Conservation (phyloP, 2,329 filamentous ascomycete genomes). For the Microdochium nivale region DNA sequence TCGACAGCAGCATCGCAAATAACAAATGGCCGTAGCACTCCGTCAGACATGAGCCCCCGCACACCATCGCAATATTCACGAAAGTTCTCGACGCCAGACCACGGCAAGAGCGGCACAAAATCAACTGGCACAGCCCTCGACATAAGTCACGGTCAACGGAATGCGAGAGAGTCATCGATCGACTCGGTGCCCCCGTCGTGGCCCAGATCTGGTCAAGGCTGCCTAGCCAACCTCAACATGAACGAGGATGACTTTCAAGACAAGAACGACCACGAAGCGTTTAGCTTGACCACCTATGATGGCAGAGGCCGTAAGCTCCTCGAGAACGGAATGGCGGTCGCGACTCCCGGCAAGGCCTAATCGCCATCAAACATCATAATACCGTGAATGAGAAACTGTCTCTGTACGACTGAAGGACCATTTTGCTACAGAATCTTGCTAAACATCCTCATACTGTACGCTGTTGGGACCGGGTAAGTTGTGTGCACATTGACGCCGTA, state of each 20-base stretch:
- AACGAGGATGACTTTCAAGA: slow-evolving; percentile 19
- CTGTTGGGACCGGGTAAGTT: too few relatives aligned
- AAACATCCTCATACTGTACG: too few relatives aligned
- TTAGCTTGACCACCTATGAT: slow-evolving; percentile 25
- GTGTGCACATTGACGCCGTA: too few relatives aligned
- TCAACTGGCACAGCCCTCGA: background rate
- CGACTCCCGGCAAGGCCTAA: background rate
- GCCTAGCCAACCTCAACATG: slow-evolving; percentile 16
- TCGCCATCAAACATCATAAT: background rate
- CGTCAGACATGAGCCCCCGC: slow-evolving; percentile 24
- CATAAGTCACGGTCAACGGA: slow-evolving; percentile 1
- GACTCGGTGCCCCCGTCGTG: slow-evolving; percentile 20
- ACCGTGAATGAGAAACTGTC: background rate
- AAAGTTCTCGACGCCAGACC: slow-evolving; percentile 8
- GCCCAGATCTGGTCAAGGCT: slow-evolving; percentile 20
- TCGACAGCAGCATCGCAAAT: slow-evolving; percentile 8
- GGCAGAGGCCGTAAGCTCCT: slow-evolving; percentile 16
- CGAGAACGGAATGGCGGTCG: slow-evolving; percentile 19
- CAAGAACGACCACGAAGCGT: slow-evolving; percentile 22
- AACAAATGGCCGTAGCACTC: slow-evolving; percentile 19
- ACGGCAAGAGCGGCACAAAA: slow-evolving; percentile 2
- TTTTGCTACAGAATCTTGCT: background rate
- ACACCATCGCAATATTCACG: slow-evolving; percentile 25
- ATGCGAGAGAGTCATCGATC: slow-evolving; percentile 13
- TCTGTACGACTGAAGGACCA: background rate